phyloP scores from a whole-genome alignment of 2,329 filamentous ascomycete species.

The Ceratocystis destructans region DNA sequence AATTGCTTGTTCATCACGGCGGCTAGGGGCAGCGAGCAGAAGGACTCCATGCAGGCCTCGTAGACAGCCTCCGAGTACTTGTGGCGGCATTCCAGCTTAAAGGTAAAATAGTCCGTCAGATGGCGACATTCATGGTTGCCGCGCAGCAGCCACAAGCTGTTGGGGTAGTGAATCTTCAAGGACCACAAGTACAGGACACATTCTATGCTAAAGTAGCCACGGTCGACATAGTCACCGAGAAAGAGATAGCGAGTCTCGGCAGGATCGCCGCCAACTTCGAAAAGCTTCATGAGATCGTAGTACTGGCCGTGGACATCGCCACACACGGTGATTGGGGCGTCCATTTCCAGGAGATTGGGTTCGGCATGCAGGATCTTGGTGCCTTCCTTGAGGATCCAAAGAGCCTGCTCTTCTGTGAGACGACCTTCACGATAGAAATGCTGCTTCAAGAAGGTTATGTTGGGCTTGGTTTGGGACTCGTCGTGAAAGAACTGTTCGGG shows the following conservation, averaged over 20 bases:
- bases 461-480: constrained; percentile 72
- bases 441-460: constrained; percentile 89
- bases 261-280: constrained; percentile 94
- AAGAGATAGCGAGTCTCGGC: constrained; percentile 95
- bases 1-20: constrained; percentile 99
- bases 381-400: constrained; percentile 85
- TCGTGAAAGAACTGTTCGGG: constrained; percentile 92
- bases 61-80: constrained; percentile 96
- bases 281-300: constrained; percentile 98
- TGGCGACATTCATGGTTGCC: constrained; percentile 98
- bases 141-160: constrained; percentile 89
- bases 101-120: constrained; percentile 98
- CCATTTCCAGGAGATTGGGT: constrained; percentile 97
- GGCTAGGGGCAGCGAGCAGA: constrained; percentile 83
- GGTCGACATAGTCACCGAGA: constrained; percentile 92
- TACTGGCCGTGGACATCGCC: constrained; percentile 98
- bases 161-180: constrained; percentile 97
- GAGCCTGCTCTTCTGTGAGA: constrained; percentile 88
- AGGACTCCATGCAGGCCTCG: constrained; percentile 96
- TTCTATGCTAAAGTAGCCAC: constrained; percentile 98
- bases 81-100: constrained; percentile 99
- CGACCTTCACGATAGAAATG: constrained; percentile 97
- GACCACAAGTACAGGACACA: constrained; percentile 97
- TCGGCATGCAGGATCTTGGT: constrained; percentile 78
- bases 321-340: constrained; percentile 95